Conservation (phyloP, 805 yeast genomes). For the Starmerella apis region DNA sequence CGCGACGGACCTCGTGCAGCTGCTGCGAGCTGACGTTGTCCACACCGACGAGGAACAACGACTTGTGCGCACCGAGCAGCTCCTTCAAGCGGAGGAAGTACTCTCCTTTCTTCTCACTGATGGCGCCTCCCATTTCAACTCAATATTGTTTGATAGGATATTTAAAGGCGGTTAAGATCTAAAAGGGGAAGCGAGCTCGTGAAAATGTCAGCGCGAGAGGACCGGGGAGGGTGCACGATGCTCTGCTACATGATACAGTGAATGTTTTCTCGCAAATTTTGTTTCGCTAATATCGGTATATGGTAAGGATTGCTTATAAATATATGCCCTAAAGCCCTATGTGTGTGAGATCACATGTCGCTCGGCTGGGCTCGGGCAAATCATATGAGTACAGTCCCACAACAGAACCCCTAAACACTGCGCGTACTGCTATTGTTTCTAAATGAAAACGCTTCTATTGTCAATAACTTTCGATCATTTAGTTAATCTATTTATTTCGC, state of each 20-base stretch:
- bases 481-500: too few species aligned
- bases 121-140: conserved; percentile 90
- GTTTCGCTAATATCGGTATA: too few species aligned
- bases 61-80: conserved; percentile 92
- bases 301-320: too few species aligned
- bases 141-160: conserved; percentile 32
- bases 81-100: conserved; percentile 93
- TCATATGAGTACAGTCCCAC: too few species aligned
- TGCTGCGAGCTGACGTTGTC: conserved; percentile 99
- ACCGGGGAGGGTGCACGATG: background rate
- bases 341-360: background rate
- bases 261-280: background rate
- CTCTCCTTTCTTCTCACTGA: conserved; percentile 93
- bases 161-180: conserved; percentile 29
- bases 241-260: background rate
- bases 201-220: background rate
- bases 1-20: conserved; percentile 98
- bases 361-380: too few species aligned
- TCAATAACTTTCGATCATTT: too few species aligned
- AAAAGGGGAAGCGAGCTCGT: background rate
- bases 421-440: too few species aligned
- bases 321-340: conserved; percentile 2
- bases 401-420: too few species aligned
- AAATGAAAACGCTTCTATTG: too few species aligned
- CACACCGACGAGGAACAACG: conserved; percentile 97